Conservation (phyloP, 2,329 filamentous ascomycete genomes). For the Dichotomopilus funicola region DNA sequence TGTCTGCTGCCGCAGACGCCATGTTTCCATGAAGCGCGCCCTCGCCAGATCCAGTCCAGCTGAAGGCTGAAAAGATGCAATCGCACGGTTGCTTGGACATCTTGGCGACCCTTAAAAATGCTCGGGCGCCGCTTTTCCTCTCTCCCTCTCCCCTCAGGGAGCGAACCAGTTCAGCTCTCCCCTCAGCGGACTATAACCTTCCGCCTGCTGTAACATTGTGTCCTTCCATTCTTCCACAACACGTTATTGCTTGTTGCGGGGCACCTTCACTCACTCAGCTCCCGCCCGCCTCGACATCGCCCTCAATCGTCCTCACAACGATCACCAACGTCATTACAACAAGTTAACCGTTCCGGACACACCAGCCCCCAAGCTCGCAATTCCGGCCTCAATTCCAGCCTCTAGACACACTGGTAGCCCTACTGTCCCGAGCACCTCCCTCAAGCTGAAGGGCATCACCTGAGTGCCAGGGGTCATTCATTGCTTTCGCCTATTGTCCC, state of each 20-base stretch:
- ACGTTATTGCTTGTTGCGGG: too few species aligned
- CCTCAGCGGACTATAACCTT: background rate
- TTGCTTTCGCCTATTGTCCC: background rate
- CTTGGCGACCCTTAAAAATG: conserved; percentile 9
- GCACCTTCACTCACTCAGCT: too few species aligned
- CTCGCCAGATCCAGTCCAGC: conserved; percentile 1
- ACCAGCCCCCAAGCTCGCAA: too few species aligned
- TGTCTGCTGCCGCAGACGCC: conserved; percentile 6
- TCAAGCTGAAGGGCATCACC: background rate
- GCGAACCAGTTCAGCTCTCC: background rate
- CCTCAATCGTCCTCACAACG: background rate
- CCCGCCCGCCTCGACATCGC: background rate
- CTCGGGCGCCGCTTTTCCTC: too few species aligned
- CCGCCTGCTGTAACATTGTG: background rate
- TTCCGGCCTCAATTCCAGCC: background rate
- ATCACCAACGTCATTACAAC: background rate
- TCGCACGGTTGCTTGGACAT: conserved; percentile 3
- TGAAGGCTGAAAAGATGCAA: conserved; percentile 12
- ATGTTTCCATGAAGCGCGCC: background rate
- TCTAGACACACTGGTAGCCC: background rate
- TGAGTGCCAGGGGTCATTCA: background rate
- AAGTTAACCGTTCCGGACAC: background rate
- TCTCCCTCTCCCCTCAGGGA: too few species aligned
- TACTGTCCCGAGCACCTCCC: background rate
- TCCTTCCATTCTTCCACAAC: too few species aligned